These are phyloP conservation scores for Penicillium flavigenum DNA, from an alignment of 495 filamentous ascomycete genomes.

Conservation along the genomic window DNA sequence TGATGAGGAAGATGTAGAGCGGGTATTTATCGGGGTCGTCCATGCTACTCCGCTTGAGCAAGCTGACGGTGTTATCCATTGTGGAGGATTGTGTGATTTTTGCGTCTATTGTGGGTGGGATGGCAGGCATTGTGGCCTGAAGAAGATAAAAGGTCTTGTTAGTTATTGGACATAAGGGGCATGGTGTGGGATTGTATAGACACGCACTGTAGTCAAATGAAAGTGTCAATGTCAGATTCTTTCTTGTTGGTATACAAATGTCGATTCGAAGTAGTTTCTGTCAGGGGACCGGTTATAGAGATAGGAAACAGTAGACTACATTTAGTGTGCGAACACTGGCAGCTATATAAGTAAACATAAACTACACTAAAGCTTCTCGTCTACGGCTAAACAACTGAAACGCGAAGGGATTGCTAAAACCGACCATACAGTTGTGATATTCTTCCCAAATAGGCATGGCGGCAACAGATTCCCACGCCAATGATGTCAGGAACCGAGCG, in stretches of 20 bases:
- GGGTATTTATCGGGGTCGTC: slow-evolving; percentile 18
- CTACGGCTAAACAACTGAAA: slow-evolving; percentile 15
- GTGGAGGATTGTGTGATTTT: background rate
- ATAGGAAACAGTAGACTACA: background rate
- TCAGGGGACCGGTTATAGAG: background rate
- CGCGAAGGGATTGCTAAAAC: slow-evolving; percentile 14
- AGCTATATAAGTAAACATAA: background rate
- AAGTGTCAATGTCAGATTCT: background rate
- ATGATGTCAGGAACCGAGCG: slow-evolving; percentile 33
- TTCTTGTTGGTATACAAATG: background rate
- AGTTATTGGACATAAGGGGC: background rate
- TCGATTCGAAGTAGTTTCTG: background rate
- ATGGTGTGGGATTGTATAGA: background rate
- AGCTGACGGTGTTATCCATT: background rate
- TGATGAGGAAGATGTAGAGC: slow-evolving; percentile 32
- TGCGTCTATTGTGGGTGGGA: slow-evolving; percentile 10
- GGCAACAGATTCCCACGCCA: background rate
- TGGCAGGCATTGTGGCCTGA: slow-evolving; percentile 6
- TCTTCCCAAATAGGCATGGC: slow-evolving; percentile 23
- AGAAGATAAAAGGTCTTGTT: background rate
- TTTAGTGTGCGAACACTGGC: background rate
- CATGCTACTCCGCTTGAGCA: slow-evolving; percentile 19
- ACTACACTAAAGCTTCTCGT: background rate
- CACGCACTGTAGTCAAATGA: background rate
- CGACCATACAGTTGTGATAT: slow-evolving; percentile 13